Evolutionary conservation across 1,284 basidiomycete genomes (phyloP).

Genomic region (Pterula multifida): DNA sequence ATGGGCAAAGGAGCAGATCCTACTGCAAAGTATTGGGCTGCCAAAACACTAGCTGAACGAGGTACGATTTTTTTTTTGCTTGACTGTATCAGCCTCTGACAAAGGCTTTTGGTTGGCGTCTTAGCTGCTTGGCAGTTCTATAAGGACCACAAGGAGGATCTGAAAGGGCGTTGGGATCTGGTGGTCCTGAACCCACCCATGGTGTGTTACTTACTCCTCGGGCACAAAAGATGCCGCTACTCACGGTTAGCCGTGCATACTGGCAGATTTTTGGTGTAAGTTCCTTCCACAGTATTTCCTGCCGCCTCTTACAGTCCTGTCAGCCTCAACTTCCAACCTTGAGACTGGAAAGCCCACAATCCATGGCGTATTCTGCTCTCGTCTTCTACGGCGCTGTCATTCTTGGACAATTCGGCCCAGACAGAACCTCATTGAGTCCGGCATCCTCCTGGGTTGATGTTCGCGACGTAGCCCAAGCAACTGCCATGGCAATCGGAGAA

Average conservation of each 20-base stretch:
- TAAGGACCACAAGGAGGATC: constrained; percentile 21
- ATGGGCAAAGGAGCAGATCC: constrained; percentile 26
- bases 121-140: constrained; percentile 32
- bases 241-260: too few species aligned
- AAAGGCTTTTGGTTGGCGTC: not conserved
- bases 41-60: constrained; percentile 35
- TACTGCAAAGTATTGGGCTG: constrained; percentile 26
- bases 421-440: constrained; percentile 15
- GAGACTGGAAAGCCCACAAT: not conserved
- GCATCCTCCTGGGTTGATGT: constrained; percentile 42
- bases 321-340: not conserved
- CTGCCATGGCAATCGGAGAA: constrained; percentile 36
- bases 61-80: not conserved
- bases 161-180: constrained; percentile 26
- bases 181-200: constrained; percentile 30
- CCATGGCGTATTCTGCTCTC: constrained; percentile 15
- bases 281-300: constrained; percentile 35
- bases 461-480: constrained; percentile 47
- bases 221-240: too few species aligned
- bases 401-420: constrained; percentile 9
- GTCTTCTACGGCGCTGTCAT: constrained; percentile 16
- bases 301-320: constrained; percentile 11
- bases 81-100: not conserved
- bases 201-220: too few species aligned
- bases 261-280: constrained; percentile 23